Conservation (phyloP, 106 monocot species). For the Dendrobium officinale region DNA sequence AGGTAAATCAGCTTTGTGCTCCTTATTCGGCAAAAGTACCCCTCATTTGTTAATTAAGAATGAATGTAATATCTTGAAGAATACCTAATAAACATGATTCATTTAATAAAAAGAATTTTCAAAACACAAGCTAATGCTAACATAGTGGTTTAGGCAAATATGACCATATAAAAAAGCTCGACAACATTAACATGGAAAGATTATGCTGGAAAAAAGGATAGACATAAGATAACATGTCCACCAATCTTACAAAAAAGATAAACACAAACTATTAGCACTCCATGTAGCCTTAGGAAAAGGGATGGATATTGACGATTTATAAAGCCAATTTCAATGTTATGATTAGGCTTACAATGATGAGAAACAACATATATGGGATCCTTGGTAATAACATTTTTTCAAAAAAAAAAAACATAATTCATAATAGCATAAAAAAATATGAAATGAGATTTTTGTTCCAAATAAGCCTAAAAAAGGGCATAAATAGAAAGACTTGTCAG, state of each 20-base stretch:
- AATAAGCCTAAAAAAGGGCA: neutral
- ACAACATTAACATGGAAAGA: neutral
- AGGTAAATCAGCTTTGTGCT: too few relatives aligned
- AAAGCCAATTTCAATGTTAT: neutral
- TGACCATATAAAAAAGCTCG: neutral
- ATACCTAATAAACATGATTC: too few relatives aligned
- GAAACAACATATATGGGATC: neutral
- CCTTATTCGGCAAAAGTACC: too few relatives aligned
- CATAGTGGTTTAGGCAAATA: neutral
- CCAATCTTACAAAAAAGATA: neutral
- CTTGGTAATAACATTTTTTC: neutral
- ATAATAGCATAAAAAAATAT: neutral
- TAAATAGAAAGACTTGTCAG: neutral
- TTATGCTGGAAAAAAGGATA: neutral
- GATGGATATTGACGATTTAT: neutral
- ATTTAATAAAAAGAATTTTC: too few relatives aligned
- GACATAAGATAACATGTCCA: too few relatives aligned
- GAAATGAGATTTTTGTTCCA: neutral
- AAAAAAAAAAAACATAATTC: neutral
- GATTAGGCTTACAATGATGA: neutral
- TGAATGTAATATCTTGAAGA: too few relatives aligned
- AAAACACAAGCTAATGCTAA: too few relatives aligned
- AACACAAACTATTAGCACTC: neutral
- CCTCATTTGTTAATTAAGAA: too few relatives aligned
- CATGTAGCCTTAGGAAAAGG: neutral